A percentile compares a stretch with the other conserved stretches of the same genome.
phyloP scores from a whole-genome alignment of 2,329 filamentous ascomycete species.

The Fusarium miscanthi region DNA sequence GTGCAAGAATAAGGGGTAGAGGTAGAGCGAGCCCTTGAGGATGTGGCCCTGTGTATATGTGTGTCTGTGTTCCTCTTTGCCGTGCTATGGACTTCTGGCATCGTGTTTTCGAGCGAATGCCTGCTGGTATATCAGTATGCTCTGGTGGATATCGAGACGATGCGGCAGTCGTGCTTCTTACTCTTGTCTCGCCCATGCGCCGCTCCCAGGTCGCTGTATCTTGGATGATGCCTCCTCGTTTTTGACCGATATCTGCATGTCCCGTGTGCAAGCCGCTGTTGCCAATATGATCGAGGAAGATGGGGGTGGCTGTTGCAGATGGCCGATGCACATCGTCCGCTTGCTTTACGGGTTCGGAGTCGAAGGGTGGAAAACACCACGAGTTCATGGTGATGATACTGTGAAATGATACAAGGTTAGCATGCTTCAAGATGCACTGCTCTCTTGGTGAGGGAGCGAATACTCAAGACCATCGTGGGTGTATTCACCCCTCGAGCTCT shows the following conservation, averaged over 20 bases:
- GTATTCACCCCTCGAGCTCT: neutral
- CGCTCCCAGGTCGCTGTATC: neutral
- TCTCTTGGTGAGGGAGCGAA: rapidly evolving
- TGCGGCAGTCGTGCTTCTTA: neutral
- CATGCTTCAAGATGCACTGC: neutral
- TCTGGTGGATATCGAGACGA: rapidly evolving
- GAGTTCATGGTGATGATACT: neutral
- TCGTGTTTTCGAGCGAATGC: neutral
- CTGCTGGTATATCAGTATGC: neutral
- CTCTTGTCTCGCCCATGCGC: neutral
- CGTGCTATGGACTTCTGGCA: neutral
- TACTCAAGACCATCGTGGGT: rapidly evolving
- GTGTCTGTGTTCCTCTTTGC: neutral
- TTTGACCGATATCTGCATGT: neutral
- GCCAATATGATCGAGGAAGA: neutral
- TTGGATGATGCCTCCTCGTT: neutral
- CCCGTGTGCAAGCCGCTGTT: neutral
- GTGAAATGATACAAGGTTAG: neutral
- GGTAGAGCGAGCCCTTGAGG: too few relatives aligned
- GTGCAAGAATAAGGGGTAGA: neutral
- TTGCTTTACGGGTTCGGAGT: neutral
- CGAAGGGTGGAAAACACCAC: slow-evolving; percentile 15
- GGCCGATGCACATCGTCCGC: neutral
- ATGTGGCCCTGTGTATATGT: neutral
- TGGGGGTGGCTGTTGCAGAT: neutral